These are phyloP conservation scores for Amanita exitialis DNA, from an alignment of 768 basidiomycete genomes.

Conservation along the genomic window DNA sequence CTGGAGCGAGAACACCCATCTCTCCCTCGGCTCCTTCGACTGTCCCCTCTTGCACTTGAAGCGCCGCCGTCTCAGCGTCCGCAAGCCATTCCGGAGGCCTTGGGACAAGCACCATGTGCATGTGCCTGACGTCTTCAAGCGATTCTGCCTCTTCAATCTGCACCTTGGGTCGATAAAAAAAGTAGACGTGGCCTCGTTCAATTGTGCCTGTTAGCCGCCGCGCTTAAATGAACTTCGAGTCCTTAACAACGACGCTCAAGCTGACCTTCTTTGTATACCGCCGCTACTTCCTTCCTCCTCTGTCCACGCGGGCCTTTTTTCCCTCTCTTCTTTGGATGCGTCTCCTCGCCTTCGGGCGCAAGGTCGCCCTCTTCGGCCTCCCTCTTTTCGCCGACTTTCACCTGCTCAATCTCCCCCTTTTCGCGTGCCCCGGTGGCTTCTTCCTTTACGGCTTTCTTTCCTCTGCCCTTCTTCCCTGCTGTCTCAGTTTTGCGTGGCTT, in stretches of 20 bases:
- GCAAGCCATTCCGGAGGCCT: slow-evolving; percentile 29
- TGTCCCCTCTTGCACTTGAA: slow-evolving; percentile 1
- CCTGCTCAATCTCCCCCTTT: too few species aligned
- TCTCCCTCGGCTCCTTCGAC: slow-evolving; percentile 9
- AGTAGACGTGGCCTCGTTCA: slow-evolving; percentile 53
- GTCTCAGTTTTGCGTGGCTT: too few species aligned
- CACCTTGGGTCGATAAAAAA: slow-evolving; percentile 54
- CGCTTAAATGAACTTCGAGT: slow-evolving; percentile 11
- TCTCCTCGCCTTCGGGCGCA: too few species aligned
- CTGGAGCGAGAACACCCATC: slow-evolving; percentile 31
- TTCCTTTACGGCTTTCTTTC: too few species aligned
- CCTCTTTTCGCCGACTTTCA: too few species aligned
- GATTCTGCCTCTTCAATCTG: slow-evolving; percentile 41
- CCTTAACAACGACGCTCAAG: not conserved
- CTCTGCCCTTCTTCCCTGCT: too few species aligned
- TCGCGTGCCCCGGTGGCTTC: too few species aligned
- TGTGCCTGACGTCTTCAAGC: slow-evolving; percentile 45
- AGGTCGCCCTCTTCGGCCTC: too few species aligned
- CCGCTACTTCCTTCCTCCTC: slow-evolving; percentile 13
- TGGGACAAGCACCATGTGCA: slow-evolving; percentile 54
- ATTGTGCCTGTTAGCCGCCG: slow-evolving; percentile 34
- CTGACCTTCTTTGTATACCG: slow-evolving; percentile 8
- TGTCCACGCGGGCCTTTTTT: slow-evolving; percentile 10
- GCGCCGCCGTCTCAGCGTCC: slow-evolving; percentile 14
- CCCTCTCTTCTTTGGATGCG: slow-evolving; percentile 3